A percentile compares a stretch with the other conserved stretches of the same genome.
These are phyloP conservation scores for Pseudopyricularia cyperi DNA, from an alignment of 2,329 filamentous ascomycete species.

Conservation along the genomic window DNA sequence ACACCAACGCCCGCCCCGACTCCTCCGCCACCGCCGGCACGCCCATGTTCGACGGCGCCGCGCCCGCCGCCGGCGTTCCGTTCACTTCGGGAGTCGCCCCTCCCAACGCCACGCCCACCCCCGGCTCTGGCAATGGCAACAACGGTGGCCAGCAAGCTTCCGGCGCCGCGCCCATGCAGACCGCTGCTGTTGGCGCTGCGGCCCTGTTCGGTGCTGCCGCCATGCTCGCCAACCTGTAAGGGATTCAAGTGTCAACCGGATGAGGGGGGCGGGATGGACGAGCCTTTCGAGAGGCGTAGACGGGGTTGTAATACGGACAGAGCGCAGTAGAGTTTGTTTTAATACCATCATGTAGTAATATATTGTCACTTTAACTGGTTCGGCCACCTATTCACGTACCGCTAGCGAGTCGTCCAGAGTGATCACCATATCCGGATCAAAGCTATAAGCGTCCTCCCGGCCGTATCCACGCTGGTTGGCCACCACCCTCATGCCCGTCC, in stretches of 20 bases:
- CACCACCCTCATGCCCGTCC: slow-evolving; percentile 22
- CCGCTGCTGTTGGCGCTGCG: slow-evolving; percentile 26
- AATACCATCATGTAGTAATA: background rate
- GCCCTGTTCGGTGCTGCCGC: slow-evolving; percentile 32
- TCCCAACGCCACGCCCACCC: slow-evolving; percentile 13
- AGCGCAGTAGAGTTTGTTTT: background rate
- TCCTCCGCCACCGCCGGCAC: slow-evolving; percentile 28
- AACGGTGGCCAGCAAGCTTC: slow-evolving; percentile 17
- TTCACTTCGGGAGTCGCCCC: slow-evolving; percentile 38
- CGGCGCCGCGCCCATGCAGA: slow-evolving; percentile 16
- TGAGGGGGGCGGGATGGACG: background rate
- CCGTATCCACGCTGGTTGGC: slow-evolving; percentile 24
- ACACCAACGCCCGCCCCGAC: slow-evolving; percentile 28
- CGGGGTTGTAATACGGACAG: background rate
- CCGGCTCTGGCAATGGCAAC: slow-evolving; percentile 18
- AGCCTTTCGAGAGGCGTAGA: background rate
- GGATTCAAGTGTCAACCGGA: background rate
- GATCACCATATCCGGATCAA: background rate
- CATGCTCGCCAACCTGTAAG: slow-evolving; percentile 11
- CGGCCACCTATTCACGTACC: too few relatives aligned
- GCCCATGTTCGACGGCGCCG: slow-evolving; percentile 41
- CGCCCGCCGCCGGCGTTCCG: slow-evolving; percentile 30
- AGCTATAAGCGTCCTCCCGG: background rate
- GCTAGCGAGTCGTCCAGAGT: too few relatives aligned
- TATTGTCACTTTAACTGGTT: background rate